Evolutionary conservation across 208 protist species (phyloP), one percentile per base, ranked within the genome.

Genomic region (Trypanosoma conorhini): DNA sequence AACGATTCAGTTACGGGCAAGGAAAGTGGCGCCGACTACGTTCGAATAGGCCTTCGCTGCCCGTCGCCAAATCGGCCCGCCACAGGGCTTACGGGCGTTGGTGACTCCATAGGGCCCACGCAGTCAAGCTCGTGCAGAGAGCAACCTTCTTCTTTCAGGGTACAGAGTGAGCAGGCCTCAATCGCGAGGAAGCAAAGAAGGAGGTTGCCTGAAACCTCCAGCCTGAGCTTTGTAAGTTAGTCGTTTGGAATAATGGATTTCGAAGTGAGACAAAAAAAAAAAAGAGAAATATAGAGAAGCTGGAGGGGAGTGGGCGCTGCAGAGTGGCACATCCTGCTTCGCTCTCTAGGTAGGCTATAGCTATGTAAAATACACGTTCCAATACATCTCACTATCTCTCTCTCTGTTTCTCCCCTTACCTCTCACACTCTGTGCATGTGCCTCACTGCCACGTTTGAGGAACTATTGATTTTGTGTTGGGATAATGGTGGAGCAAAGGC

Each of bases 21-120:
- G 21, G 69, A 67, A 52, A n/a, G 26, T 62, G 69, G 69, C 56
- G 40, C 31, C 7, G 68, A 73, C 50, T 73, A 67, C 31, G 68
- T 73, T 1, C 59, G 68, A 54, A 24, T 2, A 26, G 2, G 50
- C 19, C n/a, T 4, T 21, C 19, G 4, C 1, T 19, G 50, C 7
- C 9, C 50, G 9, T 54, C 50, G 4, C 19, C 50, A 54, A 4
- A 1, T 54, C 17, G 1, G 22, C 50, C 50, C 7, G 9, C 15
- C 57, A 44, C 57, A 19, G 57, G n/a, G 24, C 9, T 54, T 54
- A 10, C 22, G 17, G 17, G n/a, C n/a, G 50, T 54, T 54, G 19
- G 26, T 24, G 50, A 10, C 3, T 54, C 50, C 9, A 8, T 10
- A 21, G 26, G 50, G 22, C 17, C 22, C n/a, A 4, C 12, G 50